Percentiles rank a stretch among this genome's conserved stretches.
Conservation (phyloP, 257 asterid genomes). For the Fraxinus cuspidata region DNA sequence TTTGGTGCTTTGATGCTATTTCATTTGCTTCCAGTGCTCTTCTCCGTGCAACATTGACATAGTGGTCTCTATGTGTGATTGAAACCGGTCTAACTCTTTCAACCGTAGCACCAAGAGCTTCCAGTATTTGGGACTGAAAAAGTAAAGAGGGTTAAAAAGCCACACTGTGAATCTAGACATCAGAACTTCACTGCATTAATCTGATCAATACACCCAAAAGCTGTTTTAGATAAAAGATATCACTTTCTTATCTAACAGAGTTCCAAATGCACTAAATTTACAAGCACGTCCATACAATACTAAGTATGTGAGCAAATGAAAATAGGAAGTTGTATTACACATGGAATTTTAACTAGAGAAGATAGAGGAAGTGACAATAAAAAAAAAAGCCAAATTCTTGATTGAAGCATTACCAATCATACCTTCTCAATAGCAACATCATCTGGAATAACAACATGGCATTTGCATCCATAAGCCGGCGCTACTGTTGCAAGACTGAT, state of each 20-base stretch:
- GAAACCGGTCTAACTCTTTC: constrained; percentile 98
- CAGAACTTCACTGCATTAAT: neutral
- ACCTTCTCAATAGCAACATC: constrained; percentile 98
- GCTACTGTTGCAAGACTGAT: constrained; percentile 96
- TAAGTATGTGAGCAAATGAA: neutral
- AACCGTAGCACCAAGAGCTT: constrained; percentile 94
- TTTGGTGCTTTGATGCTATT: constrained; percentile 42
- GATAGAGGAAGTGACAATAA: neutral
- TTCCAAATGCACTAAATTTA: neutral
- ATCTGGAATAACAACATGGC: constrained; percentile 96
- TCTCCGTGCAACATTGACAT: constrained; percentile 90
- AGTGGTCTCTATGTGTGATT: constrained; percentile 88
- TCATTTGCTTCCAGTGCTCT: constrained; percentile 80
- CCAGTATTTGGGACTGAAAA: constrained; percentile 85
- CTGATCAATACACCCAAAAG: neutral
- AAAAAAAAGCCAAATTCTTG: neutral
- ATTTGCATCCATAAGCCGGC: constrained; percentile 92
- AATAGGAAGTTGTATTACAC: neutral
- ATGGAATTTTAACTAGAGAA: neutral
- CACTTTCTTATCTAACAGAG: neutral
- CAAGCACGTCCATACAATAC: constrained; percentile 1
- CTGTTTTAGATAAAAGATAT: neutral
- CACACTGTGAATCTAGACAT: neutral
- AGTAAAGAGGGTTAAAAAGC: neutral
- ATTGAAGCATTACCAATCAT: constrained; percentile 4